Base-by-base conservation (phyloP, 345 rosid species). In the Gossypium arboreum region DNA sequence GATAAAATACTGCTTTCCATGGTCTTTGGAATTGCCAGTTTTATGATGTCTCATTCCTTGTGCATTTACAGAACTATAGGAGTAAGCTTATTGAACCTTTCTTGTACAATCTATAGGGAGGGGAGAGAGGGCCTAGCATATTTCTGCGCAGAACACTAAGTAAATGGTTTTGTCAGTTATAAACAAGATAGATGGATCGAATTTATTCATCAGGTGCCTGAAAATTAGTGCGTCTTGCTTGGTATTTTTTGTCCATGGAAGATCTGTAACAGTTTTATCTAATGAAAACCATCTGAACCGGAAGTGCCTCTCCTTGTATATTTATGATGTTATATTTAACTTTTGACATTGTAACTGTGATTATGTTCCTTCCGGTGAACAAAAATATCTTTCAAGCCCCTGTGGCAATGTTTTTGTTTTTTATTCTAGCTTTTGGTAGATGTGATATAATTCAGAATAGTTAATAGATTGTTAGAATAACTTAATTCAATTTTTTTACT, bases 1-100 rank as follows among this genome's bases (percentile, higher is more conserved):
- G 25, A 48, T 50, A 48, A 50, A 68, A 3, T 15, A 25, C 12
- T 15, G 55, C 29, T 24, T 68, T 25, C 58, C 72, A 3, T 48
- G 41, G 56, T 48, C 56, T 41, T 52, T 17, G 44, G 56, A 34
- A 68, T 68, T 29, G 16, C 24, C 3, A 50, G 73, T 51, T 60
- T 60, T 25, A 27, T 25, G 64, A 60, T 60, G 9, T 22, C 2
- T 59, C n/a, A 59, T 59, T 66, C 4, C 34, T 51, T 69, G 45
- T 70, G 73, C 59, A 70, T 27, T 51, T 29, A 70, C 25, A 27
- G 73, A 51, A 27, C 16, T 69, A 68, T 29, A 51, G 16, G 25
- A 27, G 44, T 70, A 27, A 51, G 45, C 52, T 4, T 29, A 12
- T 70, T 2, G 47, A 52, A 70, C 25, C 60, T 52, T 70, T 69